phyloP scores from a whole-genome alignment of 768 basidiomycete genomes.

The Mycena amicta region DNA sequence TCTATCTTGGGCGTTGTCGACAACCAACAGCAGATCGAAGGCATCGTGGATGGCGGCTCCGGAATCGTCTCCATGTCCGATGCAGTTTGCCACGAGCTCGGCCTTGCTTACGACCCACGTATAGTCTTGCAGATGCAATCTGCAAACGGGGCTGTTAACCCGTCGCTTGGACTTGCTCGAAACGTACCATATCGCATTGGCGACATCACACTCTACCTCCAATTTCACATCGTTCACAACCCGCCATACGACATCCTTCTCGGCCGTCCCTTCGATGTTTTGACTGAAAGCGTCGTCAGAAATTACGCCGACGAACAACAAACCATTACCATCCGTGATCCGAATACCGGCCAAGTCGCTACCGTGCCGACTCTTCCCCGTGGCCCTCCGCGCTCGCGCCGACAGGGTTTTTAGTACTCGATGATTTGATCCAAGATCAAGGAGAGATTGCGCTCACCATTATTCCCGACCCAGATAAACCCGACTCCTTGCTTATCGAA shows the following conservation, averaged over 20 bases:
- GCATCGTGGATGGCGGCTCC: conserved; percentile 24
- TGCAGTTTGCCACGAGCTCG: conserved; percentile 11
- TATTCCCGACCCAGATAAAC: background rate
- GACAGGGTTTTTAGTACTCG: conserved; percentile 2
- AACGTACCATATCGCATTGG: background rate
- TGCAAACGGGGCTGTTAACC: background rate
- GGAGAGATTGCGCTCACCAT: conserved; percentile 5
- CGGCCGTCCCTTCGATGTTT: conserved; percentile 5
- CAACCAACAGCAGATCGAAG: conserved; percentile 8
- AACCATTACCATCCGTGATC: conserved; percentile 7
- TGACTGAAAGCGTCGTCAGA: background rate
- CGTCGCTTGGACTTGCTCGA: background rate
- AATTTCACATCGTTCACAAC: background rate
- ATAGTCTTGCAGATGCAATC: background rate
- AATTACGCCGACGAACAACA: conserved; percentile 1
- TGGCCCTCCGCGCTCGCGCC: background rate
- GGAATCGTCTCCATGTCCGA: conserved; percentile 26
- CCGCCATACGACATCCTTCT: conserved; percentile 1
- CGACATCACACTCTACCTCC: background rate
- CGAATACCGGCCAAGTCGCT: background rate
- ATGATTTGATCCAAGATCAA: conserved; percentile 5
- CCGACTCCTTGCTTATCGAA: background rate
- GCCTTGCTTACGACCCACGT: background rate
- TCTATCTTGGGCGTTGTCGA: conserved; percentile 16
- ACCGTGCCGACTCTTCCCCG: conserved; percentile 7